Evolutionary conservation across 176 grass and related monocot species (phyloP), one percentile per base, ranked within the genome.

Genomic region (Aegilops longissima): DNA sequence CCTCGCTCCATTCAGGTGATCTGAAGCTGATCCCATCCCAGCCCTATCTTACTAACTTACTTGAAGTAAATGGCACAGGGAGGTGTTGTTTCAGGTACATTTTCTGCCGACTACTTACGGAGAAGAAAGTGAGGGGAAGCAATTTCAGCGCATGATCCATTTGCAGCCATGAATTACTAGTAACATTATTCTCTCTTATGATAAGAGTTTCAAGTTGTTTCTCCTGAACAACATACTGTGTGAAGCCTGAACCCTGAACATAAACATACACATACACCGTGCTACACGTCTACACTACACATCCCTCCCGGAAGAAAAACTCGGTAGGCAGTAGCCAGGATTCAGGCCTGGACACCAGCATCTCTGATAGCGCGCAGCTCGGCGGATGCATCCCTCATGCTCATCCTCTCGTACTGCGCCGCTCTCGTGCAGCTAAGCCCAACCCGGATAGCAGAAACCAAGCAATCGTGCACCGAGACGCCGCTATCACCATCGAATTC

Each of bases 371-470:
- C 12, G 2, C 8, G 20, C 66, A 72, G 16, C 66, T 58, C 47
- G 0, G 49, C 33, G 12, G 25, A 11, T 0, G 31, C 80, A 17
- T 83, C 49, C 31, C 9, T 70, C 80, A 58, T 82, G 44, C 66
- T 29, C 44, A 82, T 34, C 31, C 80, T 82, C 47, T 82, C 66
- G 2, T 29, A 54, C 12, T 20, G 80, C 1, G 30, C 66, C n/a
- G 20, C 25, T 49, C 40, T 82, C 11, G 29, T 35, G 66, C 65
- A 82, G 64, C 13, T n/a, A 82, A 82, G 80, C 11, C 80, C 65
- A 1, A 82, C 18, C 25, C 39, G 24, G 14, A 82, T 1, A 0
- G 62, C 65, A 23, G 65, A 56, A 24, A 71, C 45, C 56, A 79
- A 0, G 33, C 76, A 79, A 39, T 77, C 74, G 0, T 20, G 27